Evolutionary conservation across 352 stramenopile species (phyloP), one percentile per base, ranked within the genome.

Genomic region (Globisporangium alternatum): DNA sequence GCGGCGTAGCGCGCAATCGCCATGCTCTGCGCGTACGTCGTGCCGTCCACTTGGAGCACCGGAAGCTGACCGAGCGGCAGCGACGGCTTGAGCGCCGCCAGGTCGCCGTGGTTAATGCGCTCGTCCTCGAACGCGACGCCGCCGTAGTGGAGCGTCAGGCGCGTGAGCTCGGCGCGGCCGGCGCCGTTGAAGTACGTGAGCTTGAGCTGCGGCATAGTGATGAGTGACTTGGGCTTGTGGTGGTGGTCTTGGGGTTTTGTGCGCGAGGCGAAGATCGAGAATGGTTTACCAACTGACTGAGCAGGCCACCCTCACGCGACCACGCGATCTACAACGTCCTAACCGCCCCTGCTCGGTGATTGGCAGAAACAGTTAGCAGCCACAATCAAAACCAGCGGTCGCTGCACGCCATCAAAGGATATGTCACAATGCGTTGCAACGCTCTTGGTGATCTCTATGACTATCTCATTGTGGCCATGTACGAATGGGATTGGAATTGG

Each of bases 111-210:
- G 6, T n/a, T 43, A 13, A 79, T 35, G 43, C 69, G 72, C 17
- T 71, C 47, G 58, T 78, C 68, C 7, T 56, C 54, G 37, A 78
- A 78, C 7, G 48, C 35, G 44, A 78, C 19, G n/a, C 62, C 57
- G 15, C 65, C 83, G 25, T 70, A 72, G 21, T 68, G 60, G 39
- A 92, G 56, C 12, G 77, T 65, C 13, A 95, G 70, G 22, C 88
- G 84, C 6, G 80, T 75, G 31, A 88, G 64, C 72, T 95, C 88
- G 0, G 66, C 86, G 35, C 79, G 81, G 3, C 75, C 86, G 0
- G 70, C 15, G 35, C 71, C 59, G 43, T 75, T 57, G 55, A 95
- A 93, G 72, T 96, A 96, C 48, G 74, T 90, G 37, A 95, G 66
- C 77, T 88, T 86, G 53, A 90, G 60, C n/a, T 72, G 64, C 22